A percentile compares a stretch with the other conserved stretches of the same genome.
Conservation (phyloP, 345 rosid species). For the Acer yangbiense region DNA sequence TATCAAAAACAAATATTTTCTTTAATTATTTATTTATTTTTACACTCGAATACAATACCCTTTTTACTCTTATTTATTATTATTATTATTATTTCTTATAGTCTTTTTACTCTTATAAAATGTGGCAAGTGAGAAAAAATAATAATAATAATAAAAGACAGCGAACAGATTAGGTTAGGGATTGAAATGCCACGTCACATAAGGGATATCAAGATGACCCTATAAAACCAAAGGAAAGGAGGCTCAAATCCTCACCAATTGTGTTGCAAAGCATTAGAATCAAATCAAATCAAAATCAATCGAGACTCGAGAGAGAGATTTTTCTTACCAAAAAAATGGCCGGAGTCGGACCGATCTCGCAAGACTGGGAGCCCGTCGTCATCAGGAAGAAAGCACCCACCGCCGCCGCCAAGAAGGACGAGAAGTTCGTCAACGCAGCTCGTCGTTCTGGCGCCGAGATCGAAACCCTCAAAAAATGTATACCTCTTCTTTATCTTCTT, state of each 20-base stretch:
- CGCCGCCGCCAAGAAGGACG: conserved; percentile 77
- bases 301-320: background rate
- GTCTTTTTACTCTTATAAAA: no score
- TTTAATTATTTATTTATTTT: no score
- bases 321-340: conserved; percentile 37
- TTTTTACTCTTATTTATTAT: no score
- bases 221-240: background rate
- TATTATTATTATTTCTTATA: no score
- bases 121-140: no score
- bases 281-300: background rate
- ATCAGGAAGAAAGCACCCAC: conserved; percentile 70
- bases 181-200: conserved; percentile 1
- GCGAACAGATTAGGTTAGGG: background rate
- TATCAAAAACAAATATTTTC: no score
- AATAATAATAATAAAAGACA: no score
- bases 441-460: conserved; percentile 82
- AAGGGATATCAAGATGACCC: no score
- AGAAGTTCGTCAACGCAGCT: conserved; percentile 86
- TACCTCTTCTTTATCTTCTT: background rate
- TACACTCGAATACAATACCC: no score
- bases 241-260: no score
- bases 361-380: conserved; percentile 92
- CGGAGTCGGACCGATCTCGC: conserved; percentile 69
- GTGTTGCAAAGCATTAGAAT: background rate
- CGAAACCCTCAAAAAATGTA: conserved; percentile 67